These are phyloP conservation scores for Piper longum DNA, from an alignment of 164 flowering plant genomes.

Conservation along the genomic window DNA sequence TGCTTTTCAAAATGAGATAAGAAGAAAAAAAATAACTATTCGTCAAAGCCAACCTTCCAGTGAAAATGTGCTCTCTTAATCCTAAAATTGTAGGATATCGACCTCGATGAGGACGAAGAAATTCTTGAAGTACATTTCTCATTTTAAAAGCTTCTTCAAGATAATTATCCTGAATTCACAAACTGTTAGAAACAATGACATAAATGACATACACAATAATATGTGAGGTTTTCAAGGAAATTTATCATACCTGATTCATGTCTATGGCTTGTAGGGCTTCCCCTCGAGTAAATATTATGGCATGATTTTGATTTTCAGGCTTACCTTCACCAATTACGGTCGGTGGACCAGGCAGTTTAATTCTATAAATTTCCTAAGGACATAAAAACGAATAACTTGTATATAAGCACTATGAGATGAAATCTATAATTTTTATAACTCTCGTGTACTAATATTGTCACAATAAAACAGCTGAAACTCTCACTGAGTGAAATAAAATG, in stretches of 20 bases:
- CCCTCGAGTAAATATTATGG: slow-evolving; percentile 93
- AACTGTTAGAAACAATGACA: not conserved
- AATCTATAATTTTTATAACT: not conserved
- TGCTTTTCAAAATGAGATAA: not conserved
- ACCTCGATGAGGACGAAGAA: slow-evolving; percentile 11
- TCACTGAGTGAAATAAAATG: not conserved
- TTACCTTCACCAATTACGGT: slow-evolving; percentile 79
- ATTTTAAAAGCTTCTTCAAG: slow-evolving; percentile 37
- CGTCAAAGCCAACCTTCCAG: slow-evolving; percentile 22
- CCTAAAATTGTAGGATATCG: slow-evolving; percentile 29
- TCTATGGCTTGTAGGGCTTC: slow-evolving; percentile 97
- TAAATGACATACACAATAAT: not conserved
- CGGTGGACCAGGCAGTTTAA: slow-evolving; percentile 92
- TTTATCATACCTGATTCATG: slow-evolving; percentile 49
- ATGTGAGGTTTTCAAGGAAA: not conserved
- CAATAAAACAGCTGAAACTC: not conserved
- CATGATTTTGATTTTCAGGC: slow-evolving; percentile 99
- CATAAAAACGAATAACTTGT: not conserved
- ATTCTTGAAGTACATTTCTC: slow-evolving; percentile 27
- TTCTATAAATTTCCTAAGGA: slow-evolving; percentile 81
- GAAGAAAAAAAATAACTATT: not conserved
- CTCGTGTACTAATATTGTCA: not conserved
- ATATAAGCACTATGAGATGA: not conserved
- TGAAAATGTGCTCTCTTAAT: slow-evolving; percentile 30
- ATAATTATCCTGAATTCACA: slow-evolving; percentile 26